Conservation (phyloP, 148 eudicot genomes). For the Heliamphora exappendiculata region DNA sequence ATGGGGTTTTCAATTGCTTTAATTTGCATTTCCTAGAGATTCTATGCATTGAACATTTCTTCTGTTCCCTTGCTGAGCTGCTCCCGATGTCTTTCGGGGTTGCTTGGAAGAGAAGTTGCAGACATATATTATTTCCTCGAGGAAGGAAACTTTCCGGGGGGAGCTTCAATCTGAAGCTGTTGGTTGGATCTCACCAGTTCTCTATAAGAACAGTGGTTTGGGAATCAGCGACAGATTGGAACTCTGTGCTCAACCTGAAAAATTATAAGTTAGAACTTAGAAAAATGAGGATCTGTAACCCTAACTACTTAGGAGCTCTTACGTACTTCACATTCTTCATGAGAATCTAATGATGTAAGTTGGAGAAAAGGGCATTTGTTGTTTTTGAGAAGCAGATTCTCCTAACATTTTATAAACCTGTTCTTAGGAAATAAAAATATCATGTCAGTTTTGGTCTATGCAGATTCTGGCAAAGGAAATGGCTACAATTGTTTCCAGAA, state of each 20-base stretch:
- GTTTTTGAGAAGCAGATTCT: not conserved
- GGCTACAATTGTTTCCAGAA: not conserved
- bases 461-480: not conserved
- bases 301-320: not conserved
- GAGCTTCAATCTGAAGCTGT: not conserved
- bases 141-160: not conserved
- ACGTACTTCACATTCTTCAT: not conserved
- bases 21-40: not conserved
- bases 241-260: not conserved
- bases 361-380: not conserved
- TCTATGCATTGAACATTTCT: not conserved
- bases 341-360: not conserved
- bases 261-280: not conserved
- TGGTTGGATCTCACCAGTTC: not conserved
- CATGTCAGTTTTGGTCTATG: not conserved
- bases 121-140: not conserved
- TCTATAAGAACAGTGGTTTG: not conserved
- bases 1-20: not conserved
- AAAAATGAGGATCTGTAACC: not conserved
- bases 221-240: not conserved
- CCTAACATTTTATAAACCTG: not conserved
- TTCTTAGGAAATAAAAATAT: not conserved
- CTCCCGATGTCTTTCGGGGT: conserved; percentile 5
- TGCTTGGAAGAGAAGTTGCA: not conserved
- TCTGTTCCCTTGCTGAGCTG: not conserved